Conservation (phyloP, 768 basidiomycete genomes). For the Fistulinella prunicolor region DNA sequence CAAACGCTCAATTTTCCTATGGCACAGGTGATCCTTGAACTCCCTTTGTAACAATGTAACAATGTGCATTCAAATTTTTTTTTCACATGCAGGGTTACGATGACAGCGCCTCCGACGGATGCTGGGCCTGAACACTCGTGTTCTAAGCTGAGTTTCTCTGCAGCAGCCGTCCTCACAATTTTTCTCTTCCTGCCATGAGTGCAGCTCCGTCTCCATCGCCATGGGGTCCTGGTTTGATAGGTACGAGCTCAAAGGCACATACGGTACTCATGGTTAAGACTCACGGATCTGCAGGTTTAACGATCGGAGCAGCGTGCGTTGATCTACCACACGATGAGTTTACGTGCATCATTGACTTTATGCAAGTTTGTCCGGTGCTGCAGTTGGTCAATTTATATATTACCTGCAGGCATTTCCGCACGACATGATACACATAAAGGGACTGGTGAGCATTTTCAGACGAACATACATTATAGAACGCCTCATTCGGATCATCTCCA, state of each 20-base stretch:
- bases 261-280: background rate
- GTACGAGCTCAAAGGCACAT: conserved; percentile 2
- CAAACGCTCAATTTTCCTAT: no score
- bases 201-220: background rate
- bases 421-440: conserved; percentile 11
- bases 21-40: no score
- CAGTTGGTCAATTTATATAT: conserved; percentile 16
- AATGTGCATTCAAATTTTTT: no score
- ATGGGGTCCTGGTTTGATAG: conserved; percentile 19
- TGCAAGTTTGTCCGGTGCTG: conserved; percentile 19
- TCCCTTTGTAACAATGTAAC: no score
- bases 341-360: background rate
- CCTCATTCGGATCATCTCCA: background rate
- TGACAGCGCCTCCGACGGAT: no score
- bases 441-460: conserved; percentile 9
- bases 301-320: conserved; percentile 13
- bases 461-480: background rate
- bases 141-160: background rate
- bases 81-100: no score
- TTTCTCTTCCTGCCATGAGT: conserved; percentile 6
- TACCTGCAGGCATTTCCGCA: conserved; percentile 18
- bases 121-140: no score
- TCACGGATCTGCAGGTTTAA: conserved; percentile 19
- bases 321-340: background rate
- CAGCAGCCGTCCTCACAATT: no score